phyloP scores from a whole-genome alignment of 768 basidiomycete genomes.

The Gymnopilus junonius region DNA sequence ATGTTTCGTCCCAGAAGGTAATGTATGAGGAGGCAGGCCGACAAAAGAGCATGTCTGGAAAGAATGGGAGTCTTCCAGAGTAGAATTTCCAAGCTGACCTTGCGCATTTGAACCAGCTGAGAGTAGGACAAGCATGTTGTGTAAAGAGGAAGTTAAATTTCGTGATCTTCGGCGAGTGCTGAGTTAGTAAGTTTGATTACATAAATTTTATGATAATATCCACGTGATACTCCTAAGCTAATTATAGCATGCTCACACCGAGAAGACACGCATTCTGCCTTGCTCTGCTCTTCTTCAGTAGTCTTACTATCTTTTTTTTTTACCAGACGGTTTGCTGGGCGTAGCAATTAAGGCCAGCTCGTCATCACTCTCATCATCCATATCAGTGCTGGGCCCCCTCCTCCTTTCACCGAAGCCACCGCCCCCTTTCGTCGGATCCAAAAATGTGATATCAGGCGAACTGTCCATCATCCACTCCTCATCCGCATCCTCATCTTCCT shows the following conservation, averaged over 20 bases:
- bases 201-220: too few relatives aligned
- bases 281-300: background rate
- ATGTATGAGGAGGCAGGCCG: constrained; percentile 26
- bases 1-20: constrained; percentile 33
- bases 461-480: constrained; percentile 48
- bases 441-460: constrained; percentile 45
- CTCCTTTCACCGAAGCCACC: background rate
- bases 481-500: constrained; percentile 33
- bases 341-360: constrained; percentile 12
- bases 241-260: too few relatives aligned
- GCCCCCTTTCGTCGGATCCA: constrained; percentile 26
- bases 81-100: constrained; percentile 53
- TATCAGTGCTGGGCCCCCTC: constrained; percentile 14
- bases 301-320: background rate
- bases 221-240: too few relatives aligned
- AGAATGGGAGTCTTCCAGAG: constrained; percentile 47
- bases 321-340: constrained; percentile 24
- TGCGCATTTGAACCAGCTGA: constrained; percentile 56
- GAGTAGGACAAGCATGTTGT: constrained; percentile 28
- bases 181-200: too few relatives aligned
- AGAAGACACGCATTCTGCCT: background rate
- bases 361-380: constrained; percentile 4
- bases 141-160: background rate
- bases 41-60: constrained; percentile 48
- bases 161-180: too few relatives aligned